Conservation (phyloP, 73 alveolate genomes). For the Tetrahymena malaccensis region DNA sequence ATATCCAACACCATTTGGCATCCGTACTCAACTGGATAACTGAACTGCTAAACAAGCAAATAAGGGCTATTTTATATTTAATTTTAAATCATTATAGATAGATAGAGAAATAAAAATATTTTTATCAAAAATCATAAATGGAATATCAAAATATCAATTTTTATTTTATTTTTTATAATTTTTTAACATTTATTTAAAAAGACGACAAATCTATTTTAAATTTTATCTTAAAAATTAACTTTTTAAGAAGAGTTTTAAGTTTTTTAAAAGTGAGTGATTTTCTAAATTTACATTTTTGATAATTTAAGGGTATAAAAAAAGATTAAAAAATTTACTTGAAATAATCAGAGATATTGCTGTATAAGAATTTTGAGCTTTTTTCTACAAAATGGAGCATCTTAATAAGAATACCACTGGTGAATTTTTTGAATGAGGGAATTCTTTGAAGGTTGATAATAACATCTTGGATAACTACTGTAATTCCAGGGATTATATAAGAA, state of each 20-base stretch:
- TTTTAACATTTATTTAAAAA: background rate
- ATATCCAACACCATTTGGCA: background rate
- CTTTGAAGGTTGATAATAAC: background rate
- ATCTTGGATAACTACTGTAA: background rate
- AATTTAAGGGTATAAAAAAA: too few relatives aligned
- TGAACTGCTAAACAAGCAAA: background rate
- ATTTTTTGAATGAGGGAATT: background rate
- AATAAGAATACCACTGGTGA: background rate
- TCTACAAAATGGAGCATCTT: background rate
- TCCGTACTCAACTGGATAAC: background rate
- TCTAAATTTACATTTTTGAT: too few relatives aligned
- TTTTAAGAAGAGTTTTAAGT: too few relatives aligned
- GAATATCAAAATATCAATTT: too few relatives aligned
- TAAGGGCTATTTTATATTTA: background rate
- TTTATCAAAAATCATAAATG: too few relatives aligned
- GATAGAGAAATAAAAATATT: too few relatives aligned
- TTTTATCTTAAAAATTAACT: too few relatives aligned
- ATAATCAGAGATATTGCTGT: background rate
- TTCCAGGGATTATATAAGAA: background rate
- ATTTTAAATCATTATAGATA: too few relatives aligned
- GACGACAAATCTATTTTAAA: too few relatives aligned
- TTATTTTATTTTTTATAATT: background rate
- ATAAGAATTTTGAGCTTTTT: background rate
- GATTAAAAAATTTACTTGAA: background rate
- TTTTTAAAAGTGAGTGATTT: too few relatives aligned